Evolutionary conservation across 1,284 basidiomycete genomes (phyloP), one percentile per base, ranked within the genome.

Genomic region (Melampsora medusae): DNA sequence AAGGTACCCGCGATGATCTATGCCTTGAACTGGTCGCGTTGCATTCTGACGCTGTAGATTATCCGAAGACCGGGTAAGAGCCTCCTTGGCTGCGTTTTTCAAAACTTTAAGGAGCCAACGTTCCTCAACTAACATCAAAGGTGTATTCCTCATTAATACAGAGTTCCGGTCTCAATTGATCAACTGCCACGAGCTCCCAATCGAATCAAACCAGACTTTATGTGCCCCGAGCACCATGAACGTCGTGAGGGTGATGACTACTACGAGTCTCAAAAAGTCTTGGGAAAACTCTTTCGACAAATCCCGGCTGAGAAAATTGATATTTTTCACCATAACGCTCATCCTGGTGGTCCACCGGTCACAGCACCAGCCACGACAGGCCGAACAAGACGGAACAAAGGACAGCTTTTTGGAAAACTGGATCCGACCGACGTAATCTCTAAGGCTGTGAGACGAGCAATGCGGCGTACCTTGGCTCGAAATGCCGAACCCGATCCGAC

Each of bases 11-110:
- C 31, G 86, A 91, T 80, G 79, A 81, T 0, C 86, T 87, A 48
- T 93, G 92, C 80, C 78, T 89, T 16, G 84, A 78, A 70, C 84
- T 93, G 17, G 88, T 91, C 0, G 83, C 86, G 61, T 83, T 90
- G 28, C 91, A 90, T 81, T 87, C 83, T 80, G 82, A 86, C 88
- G 90, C 79, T n/a, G 90, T 90, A 67, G 81, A 78, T 80, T 75
- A 75, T 75, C 66, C 73, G 6, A 75, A 75, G 48, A 75, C 73
- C 25, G 73, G 73, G 73, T 75, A 38, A 17, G 59, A 35, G 17
- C 16, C n/a, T 9, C 22, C 35, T n/a, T 64, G 28, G 2, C 19
- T 12, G 10, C 22, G 9, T 64, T 22, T 12, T 28, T 17, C 53
- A 28, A 17, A 17, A 56, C n/a, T n/a, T 59, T 59, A 22, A 25